Evolutionary conservation across 306 rosid species (phyloP), one percentile per base, ranked within the genome.

Genomic region (Malus orientalis): DNA sequence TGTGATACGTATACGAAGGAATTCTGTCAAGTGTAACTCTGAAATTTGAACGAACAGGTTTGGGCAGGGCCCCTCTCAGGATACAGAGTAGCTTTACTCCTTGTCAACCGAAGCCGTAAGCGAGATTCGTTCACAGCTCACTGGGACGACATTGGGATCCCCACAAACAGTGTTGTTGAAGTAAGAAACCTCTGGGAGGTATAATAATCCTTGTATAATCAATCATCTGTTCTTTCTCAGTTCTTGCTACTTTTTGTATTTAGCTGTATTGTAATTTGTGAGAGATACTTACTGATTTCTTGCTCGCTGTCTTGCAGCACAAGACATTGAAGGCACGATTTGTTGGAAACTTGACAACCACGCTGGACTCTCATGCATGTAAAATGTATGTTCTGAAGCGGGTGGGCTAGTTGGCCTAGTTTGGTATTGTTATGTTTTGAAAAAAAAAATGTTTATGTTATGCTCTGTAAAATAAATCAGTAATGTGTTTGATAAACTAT

Each of bases 171-270:
- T 54, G 77, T 78, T 61, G 93, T 88, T 62, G 40, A 84, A 88
- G 99, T 90, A 19, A 88, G 97, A 86, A 97, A 95, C 75, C 83
- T 95, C 73, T 95, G 99, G 99, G 76, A 95, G 99, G 97, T 95
- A 88, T 49, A 36, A 6, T 36, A 36, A 36, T 36, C 8, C 40
- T 36, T 36, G 40, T 36, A 36, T 36, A 14, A 1, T 76, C 54
- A 66, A 18, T 40, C 45, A 30, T 58, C 7, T 27, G 25, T 33
- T 59, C 29, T 42, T 53, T 74, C 29, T 59, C 51, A 25, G 1
- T 55, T 61, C 67, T 61, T 25, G 30, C 3, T 18, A 45, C 10
- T 36, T 62, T 30, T 13, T 1, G 78, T 25, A 10, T 36, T 36
- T 36, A 6, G 29, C 22, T 9, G 22, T 20, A 11, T 76, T 15